Conservation (phyloP, 495 filamentous ascomycete genomes). For the Aspergillus kassunensis region DNA sequence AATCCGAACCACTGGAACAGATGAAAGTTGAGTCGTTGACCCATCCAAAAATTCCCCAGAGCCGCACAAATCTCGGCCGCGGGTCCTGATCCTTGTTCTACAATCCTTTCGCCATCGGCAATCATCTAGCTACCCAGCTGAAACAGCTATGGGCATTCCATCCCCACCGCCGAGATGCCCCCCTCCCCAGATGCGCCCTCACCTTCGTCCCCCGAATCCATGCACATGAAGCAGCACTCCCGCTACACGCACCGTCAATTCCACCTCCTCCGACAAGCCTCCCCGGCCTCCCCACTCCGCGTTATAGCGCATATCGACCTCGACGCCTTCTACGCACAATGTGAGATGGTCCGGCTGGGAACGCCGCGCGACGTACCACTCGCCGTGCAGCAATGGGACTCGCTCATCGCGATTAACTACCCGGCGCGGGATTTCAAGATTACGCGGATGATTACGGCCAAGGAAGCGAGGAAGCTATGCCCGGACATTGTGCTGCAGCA, state of each 20-base stretch:
- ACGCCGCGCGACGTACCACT: slow-evolving; percentile 71
- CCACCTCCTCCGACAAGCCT: slow-evolving; percentile 65
- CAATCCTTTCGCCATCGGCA: not conserved
- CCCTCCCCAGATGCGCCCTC: slow-evolving; percentile 28
- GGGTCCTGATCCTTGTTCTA: not conserved
- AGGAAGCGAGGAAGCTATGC: slow-evolving; percentile 85
- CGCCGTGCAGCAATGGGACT: slow-evolving; percentile 79
- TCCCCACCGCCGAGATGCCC: slow-evolving; percentile 18
- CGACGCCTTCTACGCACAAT: slow-evolving; percentile 98
- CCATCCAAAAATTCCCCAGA: not conserved
- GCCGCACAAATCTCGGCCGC: not conserved
- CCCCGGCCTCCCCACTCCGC: slow-evolving; percentile 70
- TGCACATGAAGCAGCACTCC: slow-evolving; percentile 56
- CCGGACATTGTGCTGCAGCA: slow-evolving; percentile 83
- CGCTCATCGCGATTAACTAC: slow-evolving; percentile 94
- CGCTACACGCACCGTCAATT: slow-evolving; percentile 83
- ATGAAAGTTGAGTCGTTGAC: not conserved
- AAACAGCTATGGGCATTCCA: slow-evolving; percentile 17
- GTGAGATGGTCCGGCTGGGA: slow-evolving; percentile 81
- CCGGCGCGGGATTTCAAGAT: slow-evolving; percentile 79
- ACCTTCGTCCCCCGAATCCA: slow-evolving; percentile 23
- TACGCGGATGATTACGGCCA: slow-evolving; percentile 64
- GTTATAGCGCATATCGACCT: slow-evolving; percentile 91
- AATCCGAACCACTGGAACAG: not conserved
- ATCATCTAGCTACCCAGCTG: not conserved